Evolutionary conservation across 371 early-diverging fungal genomes (phyloP).

Genomic region (Apophysomyces sp.): DNA sequence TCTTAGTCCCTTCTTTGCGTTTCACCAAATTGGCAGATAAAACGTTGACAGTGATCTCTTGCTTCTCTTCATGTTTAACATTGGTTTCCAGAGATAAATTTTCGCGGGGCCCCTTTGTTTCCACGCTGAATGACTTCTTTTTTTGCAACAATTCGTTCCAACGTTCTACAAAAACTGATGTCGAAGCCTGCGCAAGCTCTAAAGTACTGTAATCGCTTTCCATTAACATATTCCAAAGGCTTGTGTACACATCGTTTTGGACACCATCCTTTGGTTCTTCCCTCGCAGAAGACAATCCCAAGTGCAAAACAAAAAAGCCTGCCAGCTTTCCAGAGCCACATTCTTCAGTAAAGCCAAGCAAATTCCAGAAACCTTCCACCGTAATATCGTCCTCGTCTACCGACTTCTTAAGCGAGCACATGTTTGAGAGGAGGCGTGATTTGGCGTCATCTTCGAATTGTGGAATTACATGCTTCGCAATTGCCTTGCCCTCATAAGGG

Average conservation of each 20-base stretch:
- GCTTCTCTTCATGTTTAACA: neutral
- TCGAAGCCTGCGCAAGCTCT: neutral
- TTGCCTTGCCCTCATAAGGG: slow-evolving; percentile 46
- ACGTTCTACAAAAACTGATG: neutral
- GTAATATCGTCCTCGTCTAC: slow-evolving; percentile 30
- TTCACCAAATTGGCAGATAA: neutral
- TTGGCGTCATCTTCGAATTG: slow-evolving; percentile 84
- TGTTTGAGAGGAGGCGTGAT: slow-evolving; percentile 46
- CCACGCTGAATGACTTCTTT: neutral
- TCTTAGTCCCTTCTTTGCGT: neutral
- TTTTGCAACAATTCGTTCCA: neutral
- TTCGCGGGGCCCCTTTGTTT: neutral
- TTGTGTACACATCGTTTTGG: neutral
- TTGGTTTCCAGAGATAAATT: neutral
- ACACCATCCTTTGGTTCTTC: neutral
- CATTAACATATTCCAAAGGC: neutral
- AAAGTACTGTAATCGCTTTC: neutral
- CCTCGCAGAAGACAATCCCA: neutral
- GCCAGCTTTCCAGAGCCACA: slow-evolving; percentile 71
- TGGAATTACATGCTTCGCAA: slow-evolving; percentile 58
- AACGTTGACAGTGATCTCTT: neutral
- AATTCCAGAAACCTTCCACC: slow-evolving; percentile 62
- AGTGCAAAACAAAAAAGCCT: slow-evolving; percentile 53
- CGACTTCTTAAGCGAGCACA: slow-evolving; percentile 3
- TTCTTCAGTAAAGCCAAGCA: slow-evolving; percentile 73